Evolutionary conservation across 148 eudicot genomes (phyloP), one percentile per base, ranked within the genome.

Genomic region (Amaranthus cruentus): DNA sequence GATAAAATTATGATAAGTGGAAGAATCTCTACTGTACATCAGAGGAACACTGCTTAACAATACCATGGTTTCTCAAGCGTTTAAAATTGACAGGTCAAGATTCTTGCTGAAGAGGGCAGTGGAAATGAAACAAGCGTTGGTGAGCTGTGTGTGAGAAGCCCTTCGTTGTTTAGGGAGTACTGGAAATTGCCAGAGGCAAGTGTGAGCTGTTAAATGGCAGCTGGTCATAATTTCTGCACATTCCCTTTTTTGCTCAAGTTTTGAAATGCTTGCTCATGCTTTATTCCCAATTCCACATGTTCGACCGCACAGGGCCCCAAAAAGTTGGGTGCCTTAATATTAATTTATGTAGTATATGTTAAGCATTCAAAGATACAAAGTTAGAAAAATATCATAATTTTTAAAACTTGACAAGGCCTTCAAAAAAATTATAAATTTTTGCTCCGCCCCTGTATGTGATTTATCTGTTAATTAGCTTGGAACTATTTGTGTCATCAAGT

Each of bases 101-200:
- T 95, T 80, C 78, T 95, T 46, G 77, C 77, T 61, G 97, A 92
- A 68, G 94, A 87, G 53, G 88, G 74, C 38, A 81, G 72, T 43
- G 79, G 71, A 62, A 89, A 77, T 81, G 88, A 82, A 69, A 61
- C 80, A 38, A 90, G 85, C 13, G 88, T 80, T 48, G 99, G 99
- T 56, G 99, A 95, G 84, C 99, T 95, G 74, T 90, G 94, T 80
- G 85, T 95, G 49, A 90, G 77, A 84, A 90, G 97, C 80, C 99
- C 99, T 75, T 95, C 99, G 64, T 75, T 87, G 79, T 95, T 95
- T 70, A 88, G 87, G 79, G 99, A 88, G 81, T 95, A 95, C 76
- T 95, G 99, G 99, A 95, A 92, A 79, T 88, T 86, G 63, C 92
- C 94, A 54, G 82, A 95, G 97, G 99, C 87, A 65, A 75, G 82